Evolutionary conservation across 768 basidiomycete genomes (phyloP).

Genomic region (Lactifluus hygrophoroides): DNA sequence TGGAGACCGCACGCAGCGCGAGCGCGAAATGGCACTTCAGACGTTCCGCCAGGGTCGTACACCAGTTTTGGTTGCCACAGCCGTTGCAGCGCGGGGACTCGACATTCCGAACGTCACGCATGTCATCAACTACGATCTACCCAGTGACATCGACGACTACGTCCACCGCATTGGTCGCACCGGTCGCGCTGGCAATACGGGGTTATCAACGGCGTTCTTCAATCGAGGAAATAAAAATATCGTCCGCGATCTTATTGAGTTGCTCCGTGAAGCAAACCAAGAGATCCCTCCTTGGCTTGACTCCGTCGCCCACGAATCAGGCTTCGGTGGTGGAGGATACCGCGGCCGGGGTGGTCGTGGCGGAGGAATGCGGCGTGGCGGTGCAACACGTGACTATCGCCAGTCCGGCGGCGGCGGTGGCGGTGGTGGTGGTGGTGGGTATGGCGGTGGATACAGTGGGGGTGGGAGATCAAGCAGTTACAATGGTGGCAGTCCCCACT

Average conservation of each 20-base stretch:
- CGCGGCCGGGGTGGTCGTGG: slow-evolving; percentile 46
- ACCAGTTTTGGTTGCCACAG: slow-evolving; percentile 95
- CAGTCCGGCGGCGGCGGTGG: slow-evolving; percentile 31
- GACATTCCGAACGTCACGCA: slow-evolving; percentile 99
- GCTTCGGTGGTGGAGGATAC: slow-evolving; percentile 50
- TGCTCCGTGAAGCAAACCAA: slow-evolving; percentile 93
- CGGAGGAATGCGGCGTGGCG: slow-evolving; percentile 52
- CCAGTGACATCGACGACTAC: slow-evolving; percentile 97
- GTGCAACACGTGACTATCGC: slow-evolving; percentile 39
- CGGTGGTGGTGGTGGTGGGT: no score
- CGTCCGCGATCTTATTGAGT: slow-evolving; percentile 83
- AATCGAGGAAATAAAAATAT: slow-evolving; percentile 91
- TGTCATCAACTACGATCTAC: slow-evolving; percentile 96
- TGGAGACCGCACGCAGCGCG: slow-evolving; percentile 95
- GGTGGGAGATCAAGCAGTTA: slow-evolving; percentile 28
- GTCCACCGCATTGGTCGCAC: slow-evolving; percentile 98
- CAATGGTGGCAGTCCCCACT: slow-evolving; percentile 28
- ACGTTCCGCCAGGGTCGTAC: slow-evolving; percentile 94
- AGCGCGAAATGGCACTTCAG: slow-evolving; percentile 91
- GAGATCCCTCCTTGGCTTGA: slow-evolving; percentile 90
- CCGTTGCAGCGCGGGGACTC: slow-evolving; percentile 96
- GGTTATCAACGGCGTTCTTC: slow-evolving; percentile 93
- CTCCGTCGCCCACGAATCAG: slow-evolving; percentile 71
- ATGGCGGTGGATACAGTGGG: slow-evolving; percentile 28
- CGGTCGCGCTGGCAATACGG: slow-evolving; percentile 97